Base-by-base conservation (phyloP, 2,329 filamentous ascomycete species). In the Leptographium flavum region DNA sequence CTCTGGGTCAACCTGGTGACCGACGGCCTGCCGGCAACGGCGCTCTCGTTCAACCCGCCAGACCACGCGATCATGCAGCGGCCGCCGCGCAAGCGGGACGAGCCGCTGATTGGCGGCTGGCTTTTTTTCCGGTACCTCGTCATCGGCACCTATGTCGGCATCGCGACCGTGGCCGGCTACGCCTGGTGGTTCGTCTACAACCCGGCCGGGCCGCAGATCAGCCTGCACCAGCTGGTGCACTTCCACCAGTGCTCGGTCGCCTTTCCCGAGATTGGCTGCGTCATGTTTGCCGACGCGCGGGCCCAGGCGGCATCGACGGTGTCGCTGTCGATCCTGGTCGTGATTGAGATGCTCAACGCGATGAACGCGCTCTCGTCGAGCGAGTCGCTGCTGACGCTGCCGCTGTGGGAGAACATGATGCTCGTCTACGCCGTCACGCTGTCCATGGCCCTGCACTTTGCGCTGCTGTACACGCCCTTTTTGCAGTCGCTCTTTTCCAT, bases 111-210 rank as follows among this genome's bases (percentile, higher is more conserved):
- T 44, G 81, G 86, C 38, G 87, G 88, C 48, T 98, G 92, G 92
- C 69, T 98, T 33, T 95, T 98, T 70, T 87, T 96, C 74, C 81
- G 92, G 44, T 98, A 98, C 65, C 79, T 98, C 70, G 81, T 96
- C 42, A 92, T 98, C 55, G 92, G 92, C 50, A 87, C 79, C 9
- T 98, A 98, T 53, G 92, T 98, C 47, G 92, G 92, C 59, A 71
- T 87, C 35, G 92, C 92, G 45, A 98, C 92, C 4, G 93, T 98
- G 19, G 87, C 83, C 58, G 92, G 93, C 39, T 98, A 98, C 60
- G 90, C 87, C n/a, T 98, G 92, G 92, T 98, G 87, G 86, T 98
- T 96, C 71, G 88, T 98, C 83, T 94, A 83, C 71, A 90, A 96
- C 68, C 67, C 79, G 9, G 78, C 81, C 53, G 92, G 92, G 1